A percentile compares a stretch with the other conserved stretches of the same genome.
phyloP scores from a whole-genome alignment of 2,329 filamentous ascomycete genomes.

The Xylaria sp. region DNA sequence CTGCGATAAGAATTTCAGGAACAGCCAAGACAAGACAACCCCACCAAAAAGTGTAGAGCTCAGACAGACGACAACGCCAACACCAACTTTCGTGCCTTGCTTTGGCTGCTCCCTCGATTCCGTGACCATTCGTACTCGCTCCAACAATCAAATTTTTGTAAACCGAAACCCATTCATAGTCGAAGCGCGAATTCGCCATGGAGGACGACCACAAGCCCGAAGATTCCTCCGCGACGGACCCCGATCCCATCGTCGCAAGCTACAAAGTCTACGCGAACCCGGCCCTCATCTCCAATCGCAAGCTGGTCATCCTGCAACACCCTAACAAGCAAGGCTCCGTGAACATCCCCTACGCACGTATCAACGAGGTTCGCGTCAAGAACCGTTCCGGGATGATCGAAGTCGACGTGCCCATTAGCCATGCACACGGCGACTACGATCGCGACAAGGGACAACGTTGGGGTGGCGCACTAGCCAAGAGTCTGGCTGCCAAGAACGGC shows the following conservation, averaged over 20 bases:
- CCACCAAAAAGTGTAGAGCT: too few relatives aligned
- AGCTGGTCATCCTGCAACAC: slow-evolving; percentile 82
- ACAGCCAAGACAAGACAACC: too few relatives aligned
- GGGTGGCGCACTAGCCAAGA: slow-evolving; percentile 68
- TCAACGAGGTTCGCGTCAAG: slow-evolving; percentile 77
- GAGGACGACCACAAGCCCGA: slow-evolving; percentile 9
- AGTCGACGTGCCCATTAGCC: slow-evolving; percentile 80
- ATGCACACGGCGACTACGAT: slow-evolving; percentile 67
- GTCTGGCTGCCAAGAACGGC: slow-evolving; percentile 52
- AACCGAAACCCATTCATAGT: neutral
- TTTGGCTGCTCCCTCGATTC: too few relatives aligned
- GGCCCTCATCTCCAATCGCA: slow-evolving; percentile 53
- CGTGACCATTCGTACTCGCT: too few relatives aligned
- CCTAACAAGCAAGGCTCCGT: slow-evolving; percentile 62
- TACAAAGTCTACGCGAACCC: slow-evolving; percentile 89
- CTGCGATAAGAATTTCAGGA: too few relatives aligned
- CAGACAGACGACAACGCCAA: too few relatives aligned
- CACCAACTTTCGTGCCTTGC: too few relatives aligned
- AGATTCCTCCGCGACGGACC: slow-evolving; percentile 35
- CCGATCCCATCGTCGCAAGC: slow-evolving; percentile 64
- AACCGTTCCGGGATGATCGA: slow-evolving; percentile 77
- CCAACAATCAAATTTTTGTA: too few relatives aligned
- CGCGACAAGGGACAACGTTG: slow-evolving; percentile 74
- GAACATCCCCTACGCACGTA: slow-evolving; percentile 54
- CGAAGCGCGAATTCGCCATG: slow-evolving; percentile 11